Evolutionary conservation across 768 basidiomycete genomes (phyloP), one percentile per base, ranked within the genome.

Genomic region (Gelatoporia subvermispora): DNA sequence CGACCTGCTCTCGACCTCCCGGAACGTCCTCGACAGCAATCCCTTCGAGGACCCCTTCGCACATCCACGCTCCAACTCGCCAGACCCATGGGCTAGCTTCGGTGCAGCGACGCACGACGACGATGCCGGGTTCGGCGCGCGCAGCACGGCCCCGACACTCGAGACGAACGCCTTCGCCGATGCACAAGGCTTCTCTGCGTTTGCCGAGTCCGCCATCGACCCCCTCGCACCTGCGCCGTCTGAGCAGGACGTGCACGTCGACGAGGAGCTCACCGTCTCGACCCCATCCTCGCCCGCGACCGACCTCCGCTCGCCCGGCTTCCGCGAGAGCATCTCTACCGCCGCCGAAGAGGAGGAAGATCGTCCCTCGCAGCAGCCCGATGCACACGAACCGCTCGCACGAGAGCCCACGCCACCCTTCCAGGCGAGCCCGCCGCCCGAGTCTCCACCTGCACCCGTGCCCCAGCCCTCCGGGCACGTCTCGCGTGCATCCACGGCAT

Each of bases 21-120:
- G 78, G 56, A 71, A 66, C 56, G 74, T 70, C 35, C 69, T 88
- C n/a, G 84, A 86, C 48, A n/a, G n/a, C n/a, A 88, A 89, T 57
- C 87, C 87, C 0, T 89, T 90, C 51, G 79, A 79, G 35, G 80
- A 85, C 61, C 83, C 84, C 4, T 88, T 87, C 56, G 69, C 75
- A n/a, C 76, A 77, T 49, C 76, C 60, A 23, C 63, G 85, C 37
- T 81, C 85, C 18, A 61, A 66, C 54, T 87, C 86, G 17, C 83
- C 85, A 37, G 87, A 89, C 64, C 87, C 87, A 55, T 90, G 87
- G 87, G 70, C 83, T 3, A 77, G 75, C 49, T 82, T 79, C 35
- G 13, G 28, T 31, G 28, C 13, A 5, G 28, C 56, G 2, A 41
- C 47, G 3, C 48, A 50, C 35, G 47, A 52, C 15, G 53, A 57